Evolutionary conservation across 768 basidiomycete species (phyloP), one percentile per base, ranked within the genome.

Genomic region (Leccinum imitatum): DNA sequence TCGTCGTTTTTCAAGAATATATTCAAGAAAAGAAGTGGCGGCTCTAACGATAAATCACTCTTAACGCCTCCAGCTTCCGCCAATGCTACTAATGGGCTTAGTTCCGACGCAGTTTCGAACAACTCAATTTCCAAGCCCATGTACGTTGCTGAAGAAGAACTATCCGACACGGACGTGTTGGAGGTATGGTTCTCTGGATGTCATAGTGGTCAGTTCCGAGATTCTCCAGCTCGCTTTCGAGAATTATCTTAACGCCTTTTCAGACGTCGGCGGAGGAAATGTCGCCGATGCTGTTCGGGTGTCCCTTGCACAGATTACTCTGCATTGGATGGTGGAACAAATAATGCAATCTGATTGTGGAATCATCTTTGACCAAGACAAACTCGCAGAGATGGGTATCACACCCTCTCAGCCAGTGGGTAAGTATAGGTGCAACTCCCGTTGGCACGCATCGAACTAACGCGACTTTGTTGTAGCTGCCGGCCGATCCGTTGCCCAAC

Each of bases 101-200:
- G 15, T 21, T 44, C 7, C n/a, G 59, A 47, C 11, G 15, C 35
- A 17, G 13, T 31, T 17, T 15, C 53, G 23, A 27, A 54, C 19
- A 19, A 0, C 6, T 17, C 31, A 15, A 50, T 50, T 17, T 5
- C 54, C 1, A 3, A 30, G 2, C 39, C 27, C 9, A 41, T 21
- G 23, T 56, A 53, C 35, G 54, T 52, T 2, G 3, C 21, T 10
- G 51, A 67, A 7, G 51, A 67, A 7, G 63, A 59, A 33, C 3
- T 35, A 6, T 53, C 13, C 10, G 1, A 5, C 25, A 74, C 82
- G 3, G 84, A 91, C 70, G 84, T 90, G 14, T 69, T 85, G 13
- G 91, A 93, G 69, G 89, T 92, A 3, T 93, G 90, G 90, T 93
- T 93, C 65, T 65, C 84, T 6, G 91, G 91, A 2, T 84, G 84